A percentile compares a stretch with the other conserved stretches of the same genome.
phyloP scores from a whole-genome alignment of 73 alveolate genomes.

The Paramecium primaurelia region DNA sequence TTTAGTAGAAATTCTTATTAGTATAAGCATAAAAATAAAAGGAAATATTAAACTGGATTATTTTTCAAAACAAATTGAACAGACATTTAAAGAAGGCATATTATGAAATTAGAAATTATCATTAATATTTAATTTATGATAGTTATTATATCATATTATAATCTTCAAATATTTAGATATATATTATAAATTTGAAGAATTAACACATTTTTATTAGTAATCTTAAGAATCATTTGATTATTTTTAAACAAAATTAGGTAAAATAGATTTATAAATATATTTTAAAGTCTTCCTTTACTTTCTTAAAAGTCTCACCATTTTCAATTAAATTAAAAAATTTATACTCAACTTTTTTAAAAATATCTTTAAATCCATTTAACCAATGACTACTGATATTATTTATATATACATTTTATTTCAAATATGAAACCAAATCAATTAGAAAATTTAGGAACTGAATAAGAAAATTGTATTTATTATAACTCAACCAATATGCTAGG shows the following conservation, averaged over 20 bases:
- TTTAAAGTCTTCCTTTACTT: background rate
- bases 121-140: background rate
- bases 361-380: background rate
- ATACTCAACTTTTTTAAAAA: background rate
- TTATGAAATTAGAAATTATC: no score
- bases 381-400: background rate
- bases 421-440: background rate
- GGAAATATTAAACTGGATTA: no score
- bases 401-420: background rate
- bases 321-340: background rate
- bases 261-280: background rate
- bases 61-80: no score
- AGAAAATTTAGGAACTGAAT: background rate
- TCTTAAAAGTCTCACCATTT: background rate
- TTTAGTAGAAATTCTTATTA: no score
- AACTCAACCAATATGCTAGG: background rate
- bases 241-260: background rate
- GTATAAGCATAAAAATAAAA: no score
- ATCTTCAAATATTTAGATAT: background rate
- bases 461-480: background rate
- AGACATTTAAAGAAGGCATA: no score
- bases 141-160: background rate
- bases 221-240: background rate
- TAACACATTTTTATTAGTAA: no score
- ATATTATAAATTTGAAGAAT: background rate